phyloP scores from a whole-genome alignment of 139 green algal species.

The Diplosphaera chodatii region DNA sequence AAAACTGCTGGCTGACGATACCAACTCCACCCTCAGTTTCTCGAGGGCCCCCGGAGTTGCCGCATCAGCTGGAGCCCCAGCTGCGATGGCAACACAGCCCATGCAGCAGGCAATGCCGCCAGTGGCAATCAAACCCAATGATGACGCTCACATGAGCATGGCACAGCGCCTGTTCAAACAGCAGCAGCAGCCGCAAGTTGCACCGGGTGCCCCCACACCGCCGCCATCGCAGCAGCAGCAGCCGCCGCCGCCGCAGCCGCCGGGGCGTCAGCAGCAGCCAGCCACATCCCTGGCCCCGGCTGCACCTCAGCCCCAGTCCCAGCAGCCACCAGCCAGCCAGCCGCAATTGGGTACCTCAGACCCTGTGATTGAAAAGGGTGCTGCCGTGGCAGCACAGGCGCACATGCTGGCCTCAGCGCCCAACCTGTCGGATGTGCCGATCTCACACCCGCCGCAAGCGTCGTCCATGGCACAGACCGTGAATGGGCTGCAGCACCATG shows the following conservation, averaged over 20 bases:
- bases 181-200: neutral
- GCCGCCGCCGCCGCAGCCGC: too few species aligned
- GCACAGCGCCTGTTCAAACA: neutral
- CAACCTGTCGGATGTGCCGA: neutral
- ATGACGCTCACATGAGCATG: neutral
- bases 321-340: neutral
- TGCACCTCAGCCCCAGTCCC: neutral
- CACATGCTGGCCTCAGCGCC: neutral
- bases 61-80: too few species aligned
- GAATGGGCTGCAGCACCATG: neutral
- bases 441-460: neutral
- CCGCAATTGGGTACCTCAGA: neutral
- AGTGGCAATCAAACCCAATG: neutral
- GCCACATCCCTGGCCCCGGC: too few species aligned
- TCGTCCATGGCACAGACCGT: neutral
- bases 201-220: too few species aligned
- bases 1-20: too few species aligned
- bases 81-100: too few species aligned
- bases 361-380: neutral
- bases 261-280: too few species aligned
- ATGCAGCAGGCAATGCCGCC: too few species aligned
- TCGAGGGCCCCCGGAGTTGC: too few species aligned
- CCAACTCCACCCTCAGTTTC: too few species aligned
- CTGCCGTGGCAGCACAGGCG: neutral
- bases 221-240: neutral